Evolutionary conservation across 352 stramenopile genomes (phyloP).

Genomic region (Blastocystis sp.): DNA sequence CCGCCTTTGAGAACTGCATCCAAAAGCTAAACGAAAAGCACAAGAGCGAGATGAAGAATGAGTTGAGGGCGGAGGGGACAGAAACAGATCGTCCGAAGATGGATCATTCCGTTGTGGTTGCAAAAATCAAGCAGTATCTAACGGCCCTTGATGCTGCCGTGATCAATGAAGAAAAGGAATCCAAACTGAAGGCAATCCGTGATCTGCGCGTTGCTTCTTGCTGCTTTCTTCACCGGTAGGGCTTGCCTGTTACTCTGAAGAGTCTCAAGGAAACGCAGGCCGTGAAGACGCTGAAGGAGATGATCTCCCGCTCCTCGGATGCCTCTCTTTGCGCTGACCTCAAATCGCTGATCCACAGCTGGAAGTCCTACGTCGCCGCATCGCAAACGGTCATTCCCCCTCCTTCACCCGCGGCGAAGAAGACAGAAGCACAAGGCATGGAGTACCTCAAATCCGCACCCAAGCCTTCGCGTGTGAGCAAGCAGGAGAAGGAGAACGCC

Average conservation of each 20-base stretch:
- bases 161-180: constrained; percentile 37
- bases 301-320: background rate
- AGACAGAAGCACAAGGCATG: background rate
- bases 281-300: background rate
- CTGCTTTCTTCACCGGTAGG: background rate
- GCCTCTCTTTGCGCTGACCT: background rate
- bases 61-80: background rate
- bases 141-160: constrained; percentile 18
- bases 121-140: background rate
- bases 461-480: background rate
- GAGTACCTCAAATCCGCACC: background rate
- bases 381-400: background rate
- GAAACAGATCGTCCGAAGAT: background rate
- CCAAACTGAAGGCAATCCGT: background rate
- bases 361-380: background rate
- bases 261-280: background rate
- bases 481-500: background rate
- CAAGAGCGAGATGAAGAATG: background rate
- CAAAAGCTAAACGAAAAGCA: constrained; percentile 5
- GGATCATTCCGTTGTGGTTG: constrained; percentile 8
- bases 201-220: background rate
- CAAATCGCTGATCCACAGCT: constrained; percentile 2
- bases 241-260: constrained; percentile 6
- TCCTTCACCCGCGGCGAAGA: background rate
- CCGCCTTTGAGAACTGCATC: constrained; percentile 13